Evolutionary conservation across 1,284 basidiomycete species (phyloP).

Genomic region (Tetrapyrgos nigripes): DNA sequence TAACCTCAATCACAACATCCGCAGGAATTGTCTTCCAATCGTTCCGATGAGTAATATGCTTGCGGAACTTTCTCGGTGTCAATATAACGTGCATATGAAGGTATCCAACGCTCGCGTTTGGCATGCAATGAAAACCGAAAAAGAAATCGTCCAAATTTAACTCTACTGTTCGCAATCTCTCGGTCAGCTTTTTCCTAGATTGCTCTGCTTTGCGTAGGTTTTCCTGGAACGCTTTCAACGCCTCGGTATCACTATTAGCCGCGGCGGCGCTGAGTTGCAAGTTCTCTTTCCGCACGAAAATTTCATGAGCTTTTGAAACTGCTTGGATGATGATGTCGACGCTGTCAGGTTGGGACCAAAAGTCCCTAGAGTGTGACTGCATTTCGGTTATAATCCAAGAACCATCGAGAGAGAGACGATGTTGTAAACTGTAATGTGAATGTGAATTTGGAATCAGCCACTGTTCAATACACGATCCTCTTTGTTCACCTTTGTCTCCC

Average conservation of each 20-base stretch:
- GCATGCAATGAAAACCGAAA: constrained; percentile 11
- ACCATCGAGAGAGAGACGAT: constrained; percentile 1
- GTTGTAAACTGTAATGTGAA: constrained; percentile 4
- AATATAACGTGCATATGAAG: constrained; percentile 15
- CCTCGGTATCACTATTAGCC: neutral
- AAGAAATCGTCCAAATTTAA: neutral
- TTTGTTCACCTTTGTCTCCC: constrained; percentile 5
- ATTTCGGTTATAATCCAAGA: neutral
- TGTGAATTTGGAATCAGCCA: neutral
- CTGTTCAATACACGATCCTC: too few relatives aligned
- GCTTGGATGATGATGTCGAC: neutral
- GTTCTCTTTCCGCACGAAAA: neutral
- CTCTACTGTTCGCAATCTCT: neutral
- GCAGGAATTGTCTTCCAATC: constrained; percentile 14
- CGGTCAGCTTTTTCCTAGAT: neutral
- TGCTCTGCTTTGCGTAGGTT: too few relatives aligned
- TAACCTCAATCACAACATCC: constrained; percentile 10
- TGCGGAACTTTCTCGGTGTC: neutral
- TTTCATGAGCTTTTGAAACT: neutral
- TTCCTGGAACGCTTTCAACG: too few relatives aligned
- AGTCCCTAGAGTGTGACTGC: neutral
- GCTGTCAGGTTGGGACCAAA: neutral
- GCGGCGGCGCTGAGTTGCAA: neutral
- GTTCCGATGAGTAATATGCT: constrained; percentile 6
- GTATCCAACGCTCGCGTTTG: constrained; percentile 14